phyloP scores from a whole-genome alignment of 768 basidiomycete genomes.

The Crepidotus variabilis region DNA sequence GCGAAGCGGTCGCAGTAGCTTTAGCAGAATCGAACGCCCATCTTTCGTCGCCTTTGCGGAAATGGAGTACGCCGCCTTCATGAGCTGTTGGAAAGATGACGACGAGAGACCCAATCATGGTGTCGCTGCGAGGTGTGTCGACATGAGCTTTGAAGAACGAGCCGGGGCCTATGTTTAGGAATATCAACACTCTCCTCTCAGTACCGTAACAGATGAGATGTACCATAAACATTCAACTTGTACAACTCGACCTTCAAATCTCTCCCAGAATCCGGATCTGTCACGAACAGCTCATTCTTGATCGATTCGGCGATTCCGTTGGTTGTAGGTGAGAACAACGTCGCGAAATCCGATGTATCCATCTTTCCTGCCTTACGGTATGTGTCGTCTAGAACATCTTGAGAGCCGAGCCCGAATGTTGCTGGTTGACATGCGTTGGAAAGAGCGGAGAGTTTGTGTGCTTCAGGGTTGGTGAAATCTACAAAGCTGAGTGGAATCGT shows the following conservation, averaged over 20 bases:
- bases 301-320: conserved; percentile 20
- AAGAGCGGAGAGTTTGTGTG: conserved; percentile 18
- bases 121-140: conserved; percentile 38
- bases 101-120: conserved; percentile 48
- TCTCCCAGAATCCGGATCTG: conserved; percentile 4
- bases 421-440: conserved; percentile 33
- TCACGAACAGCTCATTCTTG: conserved; percentile 15
- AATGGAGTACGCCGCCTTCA: conserved; percentile 36
- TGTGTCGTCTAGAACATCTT: conserved; percentile 38
- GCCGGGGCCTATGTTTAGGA: too few species aligned
- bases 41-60: conserved; percentile 26
- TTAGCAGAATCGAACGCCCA: conserved; percentile 33
- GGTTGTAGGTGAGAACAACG: conserved; percentile 22
- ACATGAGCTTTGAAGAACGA: conserved; percentile 45
- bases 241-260: conserved; percentile 31
- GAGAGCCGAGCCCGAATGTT: conserved; percentile 31
- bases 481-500: neutral
- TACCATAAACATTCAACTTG: conserved; percentile 46
- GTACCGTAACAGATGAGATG: too few species aligned
- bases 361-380: conserved; percentile 47
- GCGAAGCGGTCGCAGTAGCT: neutral
- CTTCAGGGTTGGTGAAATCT: conserved; percentile 1
- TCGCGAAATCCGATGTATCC: conserved; percentile 30
- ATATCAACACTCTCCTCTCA: too few species aligned
- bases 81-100: conserved; percentile 39